These are phyloP conservation scores for Wickerhamiella nectarea DNA, from an alignment of 805 yeast genomes.

Conservation along the genomic window DNA sequence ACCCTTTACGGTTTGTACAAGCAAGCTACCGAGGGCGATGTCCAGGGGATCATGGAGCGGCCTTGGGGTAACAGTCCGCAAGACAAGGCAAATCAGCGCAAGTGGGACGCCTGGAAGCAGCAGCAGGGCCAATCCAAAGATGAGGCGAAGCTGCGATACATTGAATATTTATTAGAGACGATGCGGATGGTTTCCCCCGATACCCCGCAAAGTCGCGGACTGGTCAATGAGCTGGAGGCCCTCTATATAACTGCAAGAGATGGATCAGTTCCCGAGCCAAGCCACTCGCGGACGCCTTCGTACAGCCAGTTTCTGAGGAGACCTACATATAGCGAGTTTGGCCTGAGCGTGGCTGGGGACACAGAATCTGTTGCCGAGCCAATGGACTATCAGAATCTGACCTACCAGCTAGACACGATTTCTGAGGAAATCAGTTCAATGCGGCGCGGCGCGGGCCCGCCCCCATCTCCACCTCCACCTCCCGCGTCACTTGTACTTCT, in stretches of 20 bases:
- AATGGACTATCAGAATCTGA: slow-evolving; percentile 17
- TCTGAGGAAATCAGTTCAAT: slow-evolving; percentile 21
- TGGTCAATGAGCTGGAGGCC: slow-evolving; percentile 52
- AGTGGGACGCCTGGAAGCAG: slow-evolving; percentile 75
- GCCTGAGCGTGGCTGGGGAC: slow-evolving; percentile 19
- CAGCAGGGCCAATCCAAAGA: slow-evolving; percentile 54
- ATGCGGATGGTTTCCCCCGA: slow-evolving; percentile 38
- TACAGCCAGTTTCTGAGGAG: slow-evolving; percentile 20
- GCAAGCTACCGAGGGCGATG: slow-evolving; percentile 83
- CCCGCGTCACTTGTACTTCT: neutral
- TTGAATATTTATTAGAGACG: slow-evolving; percentile 53
- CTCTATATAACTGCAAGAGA: slow-evolving; percentile 39
- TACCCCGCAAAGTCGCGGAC: slow-evolving; percentile 50
- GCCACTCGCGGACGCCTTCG: slow-evolving; percentile 11
- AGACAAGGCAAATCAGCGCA: slow-evolving; percentile 53
- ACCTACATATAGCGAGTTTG: slow-evolving; percentile 20
- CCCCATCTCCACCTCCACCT: neutral
- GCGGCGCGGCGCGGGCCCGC: too few species aligned
- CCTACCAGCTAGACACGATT: slow-evolving; percentile 21
- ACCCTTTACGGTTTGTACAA: slow-evolving; percentile 66
- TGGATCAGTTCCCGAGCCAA: neutral
- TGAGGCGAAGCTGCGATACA: slow-evolving; percentile 63
- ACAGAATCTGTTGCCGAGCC: slow-evolving; percentile 3
- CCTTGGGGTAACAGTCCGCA: slow-evolving; percentile 49
- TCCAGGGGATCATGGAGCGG: slow-evolving; percentile 49